Conservation (phyloP, 371 early-diverging fungal genomes). For the Rhizopus sp. region DNA sequence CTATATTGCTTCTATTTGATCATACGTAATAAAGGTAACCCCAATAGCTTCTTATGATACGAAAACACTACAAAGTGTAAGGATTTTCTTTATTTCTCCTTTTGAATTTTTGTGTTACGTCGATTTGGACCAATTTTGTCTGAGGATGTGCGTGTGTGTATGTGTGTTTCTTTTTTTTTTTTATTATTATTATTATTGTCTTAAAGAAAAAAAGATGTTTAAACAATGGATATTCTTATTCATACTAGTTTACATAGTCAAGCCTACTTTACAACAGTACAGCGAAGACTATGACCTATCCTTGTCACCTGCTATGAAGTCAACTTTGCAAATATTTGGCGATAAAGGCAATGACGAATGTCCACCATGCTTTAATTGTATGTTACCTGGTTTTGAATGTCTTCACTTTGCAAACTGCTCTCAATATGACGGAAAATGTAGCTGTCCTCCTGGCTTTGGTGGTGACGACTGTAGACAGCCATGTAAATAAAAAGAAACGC, state of each 20-base stretch:
- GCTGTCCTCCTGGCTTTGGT: conserved; percentile 87
- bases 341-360: conserved; percentile 46
- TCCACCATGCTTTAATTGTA: conserved; percentile 87
- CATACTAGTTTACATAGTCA: neutral
- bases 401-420: conserved; percentile 82
- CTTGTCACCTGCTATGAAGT: neutral
- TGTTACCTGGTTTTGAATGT: conserved; percentile 73
- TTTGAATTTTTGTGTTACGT: too few relatives aligned
- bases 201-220: neutral
- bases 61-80: too few relatives aligned
- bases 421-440: conserved; percentile 77
- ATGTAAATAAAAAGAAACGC: conserved; percentile 46
- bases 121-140: neutral
- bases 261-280: neutral
- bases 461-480: conserved; percentile 86
- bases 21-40: too few relatives aligned
- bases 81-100: too few relatives aligned
- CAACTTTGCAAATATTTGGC: conserved; percentile 3
- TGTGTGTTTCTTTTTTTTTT: conserved; percentile 1
- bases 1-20: too few relatives aligned
- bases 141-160: neutral
- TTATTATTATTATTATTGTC: neutral
- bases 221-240: conserved; percentile 1
- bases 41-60: too few relatives aligned
- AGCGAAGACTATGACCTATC: neutral